A percentile compares a stretch with the other conserved stretches of the same genome.
phyloP scores from a whole-genome alignment of 2,329 filamentous ascomycete species.

The Penicillium sp. region DNA sequence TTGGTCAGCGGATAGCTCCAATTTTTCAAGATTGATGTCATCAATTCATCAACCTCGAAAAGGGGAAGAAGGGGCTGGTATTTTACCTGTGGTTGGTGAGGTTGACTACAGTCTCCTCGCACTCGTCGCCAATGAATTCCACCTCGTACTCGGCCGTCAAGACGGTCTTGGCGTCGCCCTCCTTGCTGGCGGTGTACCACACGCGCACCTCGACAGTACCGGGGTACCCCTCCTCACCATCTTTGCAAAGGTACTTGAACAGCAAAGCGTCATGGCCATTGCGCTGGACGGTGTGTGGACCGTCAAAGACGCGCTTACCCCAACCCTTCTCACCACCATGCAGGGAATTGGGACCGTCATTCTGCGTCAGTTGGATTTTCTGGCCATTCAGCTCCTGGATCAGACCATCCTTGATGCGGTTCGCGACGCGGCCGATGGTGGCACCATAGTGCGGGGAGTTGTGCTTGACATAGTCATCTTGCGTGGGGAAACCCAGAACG shows the following conservation, averaged over 20 bases:
- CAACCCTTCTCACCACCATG: conserved; percentile 74
- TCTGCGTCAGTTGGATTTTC: conserved; percentile 67
- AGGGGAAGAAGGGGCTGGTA: conserved; percentile 1
- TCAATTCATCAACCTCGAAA: background rate
- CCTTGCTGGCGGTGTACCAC: conserved; percentile 72
- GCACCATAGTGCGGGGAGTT: conserved; percentile 84
- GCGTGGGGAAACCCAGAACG: conserved; percentile 77
- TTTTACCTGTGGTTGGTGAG: conserved; percentile 90
- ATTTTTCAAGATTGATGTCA: background rate
- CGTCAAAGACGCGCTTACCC: conserved; percentile 35
- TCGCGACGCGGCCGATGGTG: conserved; percentile 81
- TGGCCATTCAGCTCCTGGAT: conserved; percentile 70
- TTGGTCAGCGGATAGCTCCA: background rate
- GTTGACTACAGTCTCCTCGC: conserved; percentile 86
- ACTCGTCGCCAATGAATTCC: conserved; percentile 68
- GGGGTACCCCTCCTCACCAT: conserved; percentile 88
- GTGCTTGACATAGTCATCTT: conserved; percentile 70
- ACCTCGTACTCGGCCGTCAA: conserved; percentile 88
- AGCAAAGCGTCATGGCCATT: conserved; percentile 64
- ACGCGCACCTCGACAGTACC: conserved; percentile 76
- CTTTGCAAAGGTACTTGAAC: conserved; percentile 65
- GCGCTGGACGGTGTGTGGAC: conserved; percentile 56
- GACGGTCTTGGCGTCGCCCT: conserved; percentile 65
- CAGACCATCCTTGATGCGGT: conserved; percentile 71
- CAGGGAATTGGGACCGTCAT: conserved; percentile 73